phyloP scores from a whole-genome alignment of 129 eudicot species.

The Deinandra increscens region DNA sequence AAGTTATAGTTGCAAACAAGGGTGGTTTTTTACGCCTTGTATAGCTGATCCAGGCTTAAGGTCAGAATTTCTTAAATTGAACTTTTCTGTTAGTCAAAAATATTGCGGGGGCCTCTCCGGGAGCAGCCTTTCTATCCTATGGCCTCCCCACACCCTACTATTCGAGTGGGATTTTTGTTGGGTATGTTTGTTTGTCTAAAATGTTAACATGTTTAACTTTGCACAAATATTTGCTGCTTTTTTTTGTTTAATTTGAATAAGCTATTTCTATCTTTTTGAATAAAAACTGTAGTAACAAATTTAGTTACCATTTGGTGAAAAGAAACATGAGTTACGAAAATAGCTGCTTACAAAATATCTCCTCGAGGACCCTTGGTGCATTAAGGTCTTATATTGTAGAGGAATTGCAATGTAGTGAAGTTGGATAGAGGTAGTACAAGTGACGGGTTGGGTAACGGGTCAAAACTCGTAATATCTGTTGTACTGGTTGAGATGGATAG shows the following conservation, averaged over 20 bases:
- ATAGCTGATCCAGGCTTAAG: constrained; percentile 81
- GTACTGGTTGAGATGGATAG: background rate
- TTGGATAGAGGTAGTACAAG: background rate
- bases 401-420: background rate
- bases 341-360: background rate
- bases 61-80: constrained; percentile 39
- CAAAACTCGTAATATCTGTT: background rate
- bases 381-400: too few species aligned
- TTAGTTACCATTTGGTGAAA: background rate
- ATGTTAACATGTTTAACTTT: background rate
- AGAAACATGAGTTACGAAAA: background rate
- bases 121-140: too few species aligned
- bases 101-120: background rate
- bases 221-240: background rate
- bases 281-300: constrained; percentile 3
- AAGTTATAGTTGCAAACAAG: constrained; percentile 89
- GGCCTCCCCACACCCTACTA: too few species aligned
- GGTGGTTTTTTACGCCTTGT: constrained; percentile 98
- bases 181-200: background rate
- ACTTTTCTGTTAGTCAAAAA: background rate
- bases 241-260: background rate
- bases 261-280: background rate
- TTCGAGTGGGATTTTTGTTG: too few species aligned
- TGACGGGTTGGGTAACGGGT: background rate
- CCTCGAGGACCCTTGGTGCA: background rate